These are phyloP conservation scores for Schwanniomyces polymorphus DNA, from an alignment of 805 yeast species.

Conservation along the genomic window DNA sequence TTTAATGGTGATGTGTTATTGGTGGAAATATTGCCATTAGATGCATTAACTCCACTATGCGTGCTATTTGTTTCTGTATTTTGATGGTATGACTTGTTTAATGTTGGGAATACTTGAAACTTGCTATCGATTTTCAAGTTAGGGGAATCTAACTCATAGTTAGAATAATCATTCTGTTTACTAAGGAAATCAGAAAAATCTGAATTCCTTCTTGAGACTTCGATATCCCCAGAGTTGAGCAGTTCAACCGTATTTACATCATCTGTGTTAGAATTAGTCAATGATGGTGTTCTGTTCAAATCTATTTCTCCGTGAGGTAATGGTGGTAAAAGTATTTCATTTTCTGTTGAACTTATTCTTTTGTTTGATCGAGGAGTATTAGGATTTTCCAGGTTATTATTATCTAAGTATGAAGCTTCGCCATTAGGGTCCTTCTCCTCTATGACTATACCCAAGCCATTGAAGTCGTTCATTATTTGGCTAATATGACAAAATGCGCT, in stretches of 20 bases:
- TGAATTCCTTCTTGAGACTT: constrained; percentile 5
- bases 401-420: not conserved
- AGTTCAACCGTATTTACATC: constrained; percentile 5
- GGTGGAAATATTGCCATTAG: not conserved
- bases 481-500: not conserved
- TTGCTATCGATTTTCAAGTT: constrained; percentile 9
- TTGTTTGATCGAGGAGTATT: not conserved
- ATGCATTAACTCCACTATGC: not conserved
- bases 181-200: constrained; percentile 8
- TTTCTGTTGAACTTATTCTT: not conserved
- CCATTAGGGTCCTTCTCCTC: constrained; percentile 22
- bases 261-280: not conserved
- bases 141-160: constrained; percentile 18
- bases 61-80: not conserved
- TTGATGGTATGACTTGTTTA: not conserved
- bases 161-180: constrained; percentile 3
- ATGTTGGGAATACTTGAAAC: constrained; percentile 11
- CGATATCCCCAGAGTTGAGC: not conserved
- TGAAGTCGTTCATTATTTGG: constrained; percentile 3
- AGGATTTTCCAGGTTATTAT: not conserved
- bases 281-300: not conserved
- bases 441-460: constrained; percentile 32
- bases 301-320: constrained; percentile 21
- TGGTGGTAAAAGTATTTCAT: constrained; percentile 27
- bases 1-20: constrained; percentile 29